Percentiles rank a stretch among this genome's conserved stretches.
Evolutionary conservation across 257 asterid species (phyloP).

Genomic region (Linderniella brevidens): DNA sequence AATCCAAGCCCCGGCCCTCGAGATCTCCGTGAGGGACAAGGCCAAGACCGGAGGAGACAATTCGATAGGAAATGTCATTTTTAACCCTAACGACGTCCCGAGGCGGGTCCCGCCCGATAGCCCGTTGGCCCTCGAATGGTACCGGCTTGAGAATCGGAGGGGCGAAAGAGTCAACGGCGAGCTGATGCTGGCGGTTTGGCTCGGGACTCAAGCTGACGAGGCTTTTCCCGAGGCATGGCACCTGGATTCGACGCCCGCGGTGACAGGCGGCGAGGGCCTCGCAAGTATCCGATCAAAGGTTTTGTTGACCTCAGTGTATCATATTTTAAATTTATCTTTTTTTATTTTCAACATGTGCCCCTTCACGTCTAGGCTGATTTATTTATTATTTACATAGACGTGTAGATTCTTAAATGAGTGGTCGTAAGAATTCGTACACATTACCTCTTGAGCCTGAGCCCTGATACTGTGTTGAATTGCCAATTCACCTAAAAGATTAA

Average conservation of each 20-base stretch:
- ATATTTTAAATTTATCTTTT: too few species aligned
- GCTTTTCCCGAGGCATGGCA: slow-evolving; percentile 81
- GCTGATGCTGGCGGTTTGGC: slow-evolving; percentile 70
- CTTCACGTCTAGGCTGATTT: too few species aligned
- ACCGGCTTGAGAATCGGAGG: slow-evolving; percentile 35
- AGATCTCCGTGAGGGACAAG: slow-evolving; percentile 53
- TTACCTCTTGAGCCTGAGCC: too few species aligned
- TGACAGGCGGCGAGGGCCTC: slow-evolving; percentile 58
- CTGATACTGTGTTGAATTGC: too few species aligned
- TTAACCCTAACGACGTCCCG: slow-evolving; percentile 57
- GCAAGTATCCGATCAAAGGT: slow-evolving; percentile 55
- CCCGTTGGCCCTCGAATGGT: slow-evolving; percentile 95
- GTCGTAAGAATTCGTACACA: too few species aligned
- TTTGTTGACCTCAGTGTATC: too few species aligned
- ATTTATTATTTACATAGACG: too few species aligned
- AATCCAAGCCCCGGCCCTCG: slow-evolving; percentile 37
- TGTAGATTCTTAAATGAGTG: too few species aligned
- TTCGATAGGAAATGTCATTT: slow-evolving; percentile 35
- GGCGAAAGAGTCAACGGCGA: slow-evolving; percentile 55
- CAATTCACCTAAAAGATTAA: too few species aligned
- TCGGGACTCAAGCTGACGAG: slow-evolving; percentile 91
- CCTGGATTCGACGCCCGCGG: slow-evolving; percentile 42
- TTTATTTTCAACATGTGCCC: too few species aligned
- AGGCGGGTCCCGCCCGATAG: slow-evolving; percentile 89
- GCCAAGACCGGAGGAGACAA: slow-evolving; percentile 32